Conservation (phyloP, 768 basidiomycete genomes). For the Tephrocybe sp. region DNA sequence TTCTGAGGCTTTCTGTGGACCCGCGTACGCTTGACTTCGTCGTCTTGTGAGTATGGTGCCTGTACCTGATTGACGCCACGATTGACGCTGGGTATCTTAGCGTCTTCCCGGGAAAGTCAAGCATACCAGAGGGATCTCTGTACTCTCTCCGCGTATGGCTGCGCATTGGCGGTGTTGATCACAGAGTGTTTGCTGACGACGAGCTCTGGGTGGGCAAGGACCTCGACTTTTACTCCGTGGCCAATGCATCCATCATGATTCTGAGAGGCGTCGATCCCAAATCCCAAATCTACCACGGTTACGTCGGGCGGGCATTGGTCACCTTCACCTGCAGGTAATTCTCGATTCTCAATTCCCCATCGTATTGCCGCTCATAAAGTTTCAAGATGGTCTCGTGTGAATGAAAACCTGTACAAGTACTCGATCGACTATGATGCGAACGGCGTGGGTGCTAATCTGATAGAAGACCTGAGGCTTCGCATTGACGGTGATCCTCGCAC, state of each 20-base stretch:
- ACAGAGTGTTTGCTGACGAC: slow-evolving; percentile 63
- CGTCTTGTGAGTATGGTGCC: slow-evolving; percentile 50
- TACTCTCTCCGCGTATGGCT: slow-evolving; percentile 68
- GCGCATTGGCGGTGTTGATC: slow-evolving; percentile 55
- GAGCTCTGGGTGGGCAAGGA: slow-evolving; percentile 69
- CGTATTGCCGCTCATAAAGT: neutral
- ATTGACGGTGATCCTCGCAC: slow-evolving; percentile 55
- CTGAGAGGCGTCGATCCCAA: slow-evolving; percentile 42
- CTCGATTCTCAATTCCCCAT: neutral
- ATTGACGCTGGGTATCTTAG: slow-evolving; percentile 29
- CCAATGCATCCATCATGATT: slow-evolving; percentile 56
- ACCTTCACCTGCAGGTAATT: slow-evolving; percentile 53
- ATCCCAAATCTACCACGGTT: slow-evolving; percentile 53
- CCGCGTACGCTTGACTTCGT: slow-evolving; percentile 57
- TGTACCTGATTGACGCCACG: neutral
- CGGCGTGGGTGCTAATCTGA: slow-evolving; percentile 54
- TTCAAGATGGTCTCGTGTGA: slow-evolving; percentile 49
- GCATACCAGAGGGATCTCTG: slow-evolving; percentile 52
- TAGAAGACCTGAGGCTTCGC: slow-evolving; percentile 52
- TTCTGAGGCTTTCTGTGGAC: slow-evolving; percentile 48
- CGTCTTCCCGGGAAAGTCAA: slow-evolving; percentile 58
- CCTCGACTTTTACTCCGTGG: slow-evolving; percentile 59
- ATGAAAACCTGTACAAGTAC: slow-evolving; percentile 48
- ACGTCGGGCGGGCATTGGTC: slow-evolving; percentile 56
- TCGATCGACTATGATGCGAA: slow-evolving; percentile 66